These are phyloP conservation scores for Rubia balearica DNA, from an alignment of 305 asterid genomes.

Conservation along the genomic window DNA sequence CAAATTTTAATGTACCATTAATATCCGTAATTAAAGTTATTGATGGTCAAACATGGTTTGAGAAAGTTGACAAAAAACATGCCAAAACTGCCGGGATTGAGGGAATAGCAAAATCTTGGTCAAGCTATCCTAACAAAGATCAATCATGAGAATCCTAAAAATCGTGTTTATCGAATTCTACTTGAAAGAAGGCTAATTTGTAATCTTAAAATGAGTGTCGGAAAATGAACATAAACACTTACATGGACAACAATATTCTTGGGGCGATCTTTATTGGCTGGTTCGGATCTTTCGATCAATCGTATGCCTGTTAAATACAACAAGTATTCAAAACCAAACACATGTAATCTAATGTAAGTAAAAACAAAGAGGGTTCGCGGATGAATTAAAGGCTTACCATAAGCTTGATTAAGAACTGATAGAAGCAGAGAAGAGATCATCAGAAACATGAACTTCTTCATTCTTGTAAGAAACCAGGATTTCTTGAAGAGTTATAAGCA, in stretches of 20 bases:
- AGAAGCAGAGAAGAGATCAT: constrained; percentile 34
- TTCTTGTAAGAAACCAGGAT: not conserved
- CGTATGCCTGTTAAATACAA: constrained; percentile 30
- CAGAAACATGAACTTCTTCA: constrained; percentile 29
- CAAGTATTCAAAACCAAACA: not conserved
- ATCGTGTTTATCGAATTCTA: no score
- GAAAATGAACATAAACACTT: constrained; percentile 4
- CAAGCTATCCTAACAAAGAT: no score
- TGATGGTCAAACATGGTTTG: no score
- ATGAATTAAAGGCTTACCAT: constrained; percentile 27
- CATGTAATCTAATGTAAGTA: not conserved
- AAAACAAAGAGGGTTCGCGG: not conserved
- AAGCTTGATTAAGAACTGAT: constrained; percentile 46
- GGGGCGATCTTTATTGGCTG: constrained; percentile 6
- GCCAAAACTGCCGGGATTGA: no score
- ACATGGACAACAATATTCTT: constrained; percentile 23
- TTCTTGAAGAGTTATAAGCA: not conserved
- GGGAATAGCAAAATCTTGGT: no score
- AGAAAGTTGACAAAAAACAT: no score
- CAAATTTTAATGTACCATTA: no score
- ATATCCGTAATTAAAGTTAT: no score
- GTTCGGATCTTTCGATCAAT: constrained; percentile 25
- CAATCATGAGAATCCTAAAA: not conserved
- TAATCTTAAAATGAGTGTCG: not conserved
- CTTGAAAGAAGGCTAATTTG: no score